Evolutionary conservation across 2,329 filamentous ascomycete genomes (phyloP).

Genomic region (Fusarium multiceps): DNA sequence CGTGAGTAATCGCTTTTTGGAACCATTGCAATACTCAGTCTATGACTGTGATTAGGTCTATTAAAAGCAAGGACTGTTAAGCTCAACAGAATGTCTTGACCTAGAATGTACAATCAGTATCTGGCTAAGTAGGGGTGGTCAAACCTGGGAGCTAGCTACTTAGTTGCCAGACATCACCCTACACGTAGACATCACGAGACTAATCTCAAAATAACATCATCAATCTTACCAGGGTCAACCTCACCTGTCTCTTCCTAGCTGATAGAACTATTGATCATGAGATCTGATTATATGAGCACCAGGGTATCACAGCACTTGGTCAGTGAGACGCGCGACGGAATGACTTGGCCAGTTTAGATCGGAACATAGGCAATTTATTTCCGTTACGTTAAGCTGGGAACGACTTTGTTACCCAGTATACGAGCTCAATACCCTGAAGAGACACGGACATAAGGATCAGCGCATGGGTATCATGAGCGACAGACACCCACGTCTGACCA

Average conservation of each 20-base stretch:
- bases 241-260: not conserved
- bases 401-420: not conserved
- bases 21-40: not conserved
- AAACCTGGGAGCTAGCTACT: not conserved
- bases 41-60: not conserved
- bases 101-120: not conserved
- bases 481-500: not conserved
- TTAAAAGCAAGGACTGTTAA: not conserved
- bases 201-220: not conserved
- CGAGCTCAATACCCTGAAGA: not conserved
- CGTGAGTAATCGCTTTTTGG: not conserved
- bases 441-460: constrained; percentile 2
- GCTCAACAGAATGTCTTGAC: not conserved
- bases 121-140: not conserved
- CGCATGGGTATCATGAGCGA: not conserved
- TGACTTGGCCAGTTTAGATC: not conserved
- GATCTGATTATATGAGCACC: not conserved
- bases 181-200: not conserved
- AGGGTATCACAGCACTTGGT: not conserved
- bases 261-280: not conserved
- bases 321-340: not conserved
- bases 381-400: not conserved
- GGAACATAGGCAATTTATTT: not conserved
- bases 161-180: not conserved
- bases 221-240: not conserved